Conservation (phyloP, 768 basidiomycete genomes). For the Multifurca ochricompacta region DNA sequence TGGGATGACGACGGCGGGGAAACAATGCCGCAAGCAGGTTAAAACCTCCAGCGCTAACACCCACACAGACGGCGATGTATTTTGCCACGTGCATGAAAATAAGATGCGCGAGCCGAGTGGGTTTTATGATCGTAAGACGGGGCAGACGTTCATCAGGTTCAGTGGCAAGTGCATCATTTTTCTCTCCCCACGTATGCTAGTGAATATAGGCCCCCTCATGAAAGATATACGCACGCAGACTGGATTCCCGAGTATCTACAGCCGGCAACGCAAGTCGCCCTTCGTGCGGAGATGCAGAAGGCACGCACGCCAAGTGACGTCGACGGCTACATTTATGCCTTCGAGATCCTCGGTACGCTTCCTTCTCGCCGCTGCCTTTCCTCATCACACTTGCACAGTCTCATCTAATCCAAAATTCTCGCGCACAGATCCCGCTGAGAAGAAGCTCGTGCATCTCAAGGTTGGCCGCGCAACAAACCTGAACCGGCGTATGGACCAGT, state of each 20-base stretch:
- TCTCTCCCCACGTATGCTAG: neutral
- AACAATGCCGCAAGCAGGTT: conserved; percentile 46
- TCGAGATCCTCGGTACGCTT: conserved; percentile 61
- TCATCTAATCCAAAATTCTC: neutral
- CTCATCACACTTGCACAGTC: neutral
- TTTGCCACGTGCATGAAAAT: conserved; percentile 60
- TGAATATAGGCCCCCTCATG: neutral
- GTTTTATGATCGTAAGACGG: conserved; percentile 46
- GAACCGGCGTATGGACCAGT: conserved; percentile 64
- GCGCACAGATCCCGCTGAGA: conserved; percentile 28
- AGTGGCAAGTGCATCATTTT: conserved; percentile 32
- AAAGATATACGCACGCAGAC: conserved; percentile 32
- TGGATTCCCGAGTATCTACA: conserved; percentile 66
- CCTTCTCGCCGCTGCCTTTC: neutral
- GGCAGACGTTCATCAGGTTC: conserved; percentile 47
- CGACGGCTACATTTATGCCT: conserved; percentile 75
- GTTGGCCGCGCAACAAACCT: conserved; percentile 74
- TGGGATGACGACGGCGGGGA: conserved; percentile 57
- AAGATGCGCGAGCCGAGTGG: conserved; percentile 45
- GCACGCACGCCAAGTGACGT: conserved; percentile 48
- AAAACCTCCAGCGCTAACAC: conserved; percentile 33
- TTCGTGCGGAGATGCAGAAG: conserved; percentile 49
- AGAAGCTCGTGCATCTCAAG: conserved; percentile 54
- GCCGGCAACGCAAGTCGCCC: conserved; percentile 48
- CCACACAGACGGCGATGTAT: conserved; percentile 33